Percentiles rank a stretch among this genome's conserved stretches.
phyloP scores from a whole-genome alignment of 1,139 yeast species.

The Ashbya aceris region DNA sequence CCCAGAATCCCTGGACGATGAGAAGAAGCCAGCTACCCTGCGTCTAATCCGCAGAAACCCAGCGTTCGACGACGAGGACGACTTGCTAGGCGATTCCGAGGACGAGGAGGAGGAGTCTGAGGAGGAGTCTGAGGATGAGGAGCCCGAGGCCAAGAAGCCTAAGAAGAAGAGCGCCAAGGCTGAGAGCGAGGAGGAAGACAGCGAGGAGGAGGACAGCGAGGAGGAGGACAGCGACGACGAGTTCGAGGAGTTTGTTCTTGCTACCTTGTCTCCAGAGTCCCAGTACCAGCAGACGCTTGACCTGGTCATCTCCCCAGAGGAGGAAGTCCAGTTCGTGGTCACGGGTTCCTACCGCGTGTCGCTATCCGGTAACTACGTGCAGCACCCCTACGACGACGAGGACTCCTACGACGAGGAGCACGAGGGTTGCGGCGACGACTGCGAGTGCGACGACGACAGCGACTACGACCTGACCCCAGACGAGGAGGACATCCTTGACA shows the following conservation, averaged over 20 bases:
- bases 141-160: constrained; percentile 25
- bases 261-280: constrained; percentile 79
- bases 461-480: constrained; percentile 88
- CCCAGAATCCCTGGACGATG: constrained; percentile 76
- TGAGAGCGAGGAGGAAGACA: constrained; percentile 30
- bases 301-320: constrained; percentile 84
- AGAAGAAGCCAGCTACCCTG: constrained; percentile 74
- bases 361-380: constrained; percentile 89
- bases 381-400: constrained; percentile 61
- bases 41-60: constrained; percentile 73
- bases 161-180: constrained; percentile 25
- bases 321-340: constrained; percentile 87
- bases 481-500: constrained; percentile 65
- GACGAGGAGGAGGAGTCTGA: constrained; percentile 45
- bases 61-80: constrained; percentile 44
- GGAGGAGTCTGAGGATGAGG: constrained; percentile 37
- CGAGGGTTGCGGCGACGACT: constrained; percentile 34
- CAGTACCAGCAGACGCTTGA: constrained; percentile 89
- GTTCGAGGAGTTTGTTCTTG: constrained; percentile 69
- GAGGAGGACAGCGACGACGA: constrained; percentile 44
- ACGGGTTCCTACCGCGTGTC: constrained; percentile 93
- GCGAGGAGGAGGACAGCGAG: constrained; percentile 29
- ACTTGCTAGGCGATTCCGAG: constrained; percentile 42
- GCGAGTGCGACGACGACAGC: constrained; percentile 45
- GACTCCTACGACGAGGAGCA: constrained; percentile 41